phyloP scores from a whole-genome alignment of 306 rosid species.

The Oxytropis ochrocephala region DNA sequence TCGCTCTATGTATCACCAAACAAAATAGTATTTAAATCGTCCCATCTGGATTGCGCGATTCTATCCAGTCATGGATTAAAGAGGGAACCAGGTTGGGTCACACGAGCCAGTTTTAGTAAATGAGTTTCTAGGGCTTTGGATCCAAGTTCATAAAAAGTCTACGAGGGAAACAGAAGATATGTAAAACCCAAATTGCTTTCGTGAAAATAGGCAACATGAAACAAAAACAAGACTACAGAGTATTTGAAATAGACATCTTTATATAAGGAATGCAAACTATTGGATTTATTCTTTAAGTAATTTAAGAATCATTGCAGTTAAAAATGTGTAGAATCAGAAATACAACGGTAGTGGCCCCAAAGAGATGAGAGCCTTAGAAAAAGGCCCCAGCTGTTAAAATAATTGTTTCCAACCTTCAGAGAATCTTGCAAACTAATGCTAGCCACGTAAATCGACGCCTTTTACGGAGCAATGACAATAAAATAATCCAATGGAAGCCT shows the following conservation, averaged over 20 bases:
- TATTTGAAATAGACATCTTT: neutral
- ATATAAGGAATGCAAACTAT: neutral
- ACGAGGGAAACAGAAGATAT: too few species aligned
- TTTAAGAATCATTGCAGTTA: neutral
- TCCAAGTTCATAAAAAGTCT: too few species aligned
- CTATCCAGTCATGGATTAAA: too few species aligned
- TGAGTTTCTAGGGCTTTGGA: too few species aligned
- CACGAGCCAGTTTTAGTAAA: too few species aligned
- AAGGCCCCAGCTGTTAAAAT: neutral
- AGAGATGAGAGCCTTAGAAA: neutral
- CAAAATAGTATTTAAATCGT: too few species aligned
- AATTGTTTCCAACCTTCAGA: neutral
- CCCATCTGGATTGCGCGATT: too few species aligned
- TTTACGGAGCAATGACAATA: neutral
- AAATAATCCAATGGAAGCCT: conserved; percentile 25
- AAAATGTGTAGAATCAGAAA: neutral
- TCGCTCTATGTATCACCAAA: too few species aligned
- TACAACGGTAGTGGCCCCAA: neutral
- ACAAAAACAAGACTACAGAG: neutral
- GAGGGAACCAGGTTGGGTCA: too few species aligned
- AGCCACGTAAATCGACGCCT: conserved; percentile 15
- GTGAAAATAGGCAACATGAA: too few species aligned
- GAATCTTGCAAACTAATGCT: conserved; percentile 2
- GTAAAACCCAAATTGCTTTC: too few species aligned
- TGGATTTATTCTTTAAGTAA: neutral